phyloP scores from a whole-genome alignment of 768 basidiomycete species.

The Auriscalpium orientale region DNA sequence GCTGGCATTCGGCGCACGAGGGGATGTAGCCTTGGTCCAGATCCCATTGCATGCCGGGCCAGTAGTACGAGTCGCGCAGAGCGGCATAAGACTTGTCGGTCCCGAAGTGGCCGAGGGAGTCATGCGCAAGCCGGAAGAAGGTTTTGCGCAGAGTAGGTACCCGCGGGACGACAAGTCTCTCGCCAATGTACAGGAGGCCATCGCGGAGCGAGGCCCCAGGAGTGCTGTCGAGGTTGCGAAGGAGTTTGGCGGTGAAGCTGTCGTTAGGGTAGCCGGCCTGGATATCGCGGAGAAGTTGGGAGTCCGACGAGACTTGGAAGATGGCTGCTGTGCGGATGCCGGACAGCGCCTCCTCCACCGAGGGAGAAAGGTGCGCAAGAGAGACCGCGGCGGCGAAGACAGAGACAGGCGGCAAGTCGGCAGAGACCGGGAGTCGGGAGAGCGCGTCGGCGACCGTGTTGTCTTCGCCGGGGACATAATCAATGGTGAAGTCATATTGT shows the following conservation, averaged over 20 bases:
- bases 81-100: slow-evolving; percentile 4
- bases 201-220: background rate
- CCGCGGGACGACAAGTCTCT: slow-evolving; percentile 18
- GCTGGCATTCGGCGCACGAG: slow-evolving; percentile 21
- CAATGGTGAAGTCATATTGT: slow-evolving; percentile 10
- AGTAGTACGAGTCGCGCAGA: slow-evolving; percentile 1
- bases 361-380: background rate
- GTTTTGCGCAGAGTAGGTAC: slow-evolving; percentile 4
- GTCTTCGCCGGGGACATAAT: slow-evolving; percentile 10
- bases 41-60: slow-evolving; percentile 21
- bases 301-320: slow-evolving; percentile 12
- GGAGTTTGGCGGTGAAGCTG: slow-evolving; percentile 1
- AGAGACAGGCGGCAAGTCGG: background rate
- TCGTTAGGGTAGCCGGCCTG: slow-evolving; percentile 8
- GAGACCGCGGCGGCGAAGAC: background rate
- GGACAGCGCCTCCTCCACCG: no score
- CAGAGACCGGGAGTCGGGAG: slow-evolving; percentile 2
- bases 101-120: slow-evolving; percentile 12
- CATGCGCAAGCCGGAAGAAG: slow-evolving; percentile 5
- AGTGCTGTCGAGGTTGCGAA: background rate
- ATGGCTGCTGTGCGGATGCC: background rate
- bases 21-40: slow-evolving; percentile 22
- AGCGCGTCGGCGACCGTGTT: slow-evolving; percentile 16
- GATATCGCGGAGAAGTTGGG: slow-evolving; percentile 6
- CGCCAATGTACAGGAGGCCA: slow-evolving; percentile 14